Conservation (phyloP, 495 filamentous ascomycete genomes). For the Aspergillus carlsbadensis region DNA sequence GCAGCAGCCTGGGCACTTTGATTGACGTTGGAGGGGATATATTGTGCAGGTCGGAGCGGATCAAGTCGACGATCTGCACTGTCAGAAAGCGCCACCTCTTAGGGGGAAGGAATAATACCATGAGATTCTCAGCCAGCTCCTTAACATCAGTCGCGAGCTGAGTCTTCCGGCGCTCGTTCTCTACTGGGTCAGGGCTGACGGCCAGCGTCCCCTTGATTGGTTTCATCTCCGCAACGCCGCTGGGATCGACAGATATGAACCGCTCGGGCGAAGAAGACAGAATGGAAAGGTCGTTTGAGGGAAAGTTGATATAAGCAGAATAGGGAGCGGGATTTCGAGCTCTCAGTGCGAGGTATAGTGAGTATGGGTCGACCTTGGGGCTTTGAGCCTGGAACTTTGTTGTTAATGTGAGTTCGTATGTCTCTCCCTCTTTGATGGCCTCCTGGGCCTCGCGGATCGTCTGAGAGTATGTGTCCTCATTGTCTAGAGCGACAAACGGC, state of each 20-base stretch:
- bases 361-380: background rate
- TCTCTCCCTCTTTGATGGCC: constrained; percentile 5
- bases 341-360: background rate
- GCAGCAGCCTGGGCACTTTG: constrained; percentile 3
- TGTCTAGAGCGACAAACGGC: background rate
- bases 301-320: constrained; percentile 7
- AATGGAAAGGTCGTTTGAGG: background rate
- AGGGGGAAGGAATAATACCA: background rate
- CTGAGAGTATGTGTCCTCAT: background rate
- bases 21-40: constrained; percentile 3
- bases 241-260: constrained; percentile 1
- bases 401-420: constrained; percentile 2
- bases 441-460: constrained; percentile 6
- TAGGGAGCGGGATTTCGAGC: constrained; percentile 5
- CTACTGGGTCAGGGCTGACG: constrained; percentile 2
- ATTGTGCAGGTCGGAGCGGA: constrained; percentile 7
- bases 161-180: background rate
- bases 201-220: constrained; percentile 7
- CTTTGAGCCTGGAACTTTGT: constrained; percentile 1
- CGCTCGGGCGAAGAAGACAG: constrained; percentile 5
- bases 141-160: constrained; percentile 4
- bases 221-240: constrained; percentile 6
- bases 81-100: background rate
- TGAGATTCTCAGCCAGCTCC: constrained; percentile 4
- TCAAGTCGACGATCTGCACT: constrained; percentile 3